A percentile compares a stretch with the other conserved stretches of the same genome.
These are phyloP conservation scores for Pyrenochaeta sp. DNA, from an alignment of 2,329 filamentous ascomycete genomes.

Conservation along the genomic window DNA sequence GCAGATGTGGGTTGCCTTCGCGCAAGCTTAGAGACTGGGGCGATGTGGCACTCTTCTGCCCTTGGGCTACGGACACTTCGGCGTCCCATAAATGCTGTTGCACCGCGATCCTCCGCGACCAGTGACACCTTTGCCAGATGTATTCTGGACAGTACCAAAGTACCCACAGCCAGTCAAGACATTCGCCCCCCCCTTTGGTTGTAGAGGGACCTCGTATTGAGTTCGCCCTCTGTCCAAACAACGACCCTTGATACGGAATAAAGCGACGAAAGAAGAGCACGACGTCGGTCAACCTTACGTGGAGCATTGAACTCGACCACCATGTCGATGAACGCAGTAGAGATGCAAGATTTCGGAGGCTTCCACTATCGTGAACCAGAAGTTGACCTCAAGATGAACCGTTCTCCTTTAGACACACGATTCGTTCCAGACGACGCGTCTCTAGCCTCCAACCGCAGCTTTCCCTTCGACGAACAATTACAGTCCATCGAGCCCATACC, in stretches of 20 bases:
- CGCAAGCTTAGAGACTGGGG: background rate
- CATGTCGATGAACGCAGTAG: slow-evolving; percentile 10
- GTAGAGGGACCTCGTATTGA: background rate
- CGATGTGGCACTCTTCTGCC: background rate
- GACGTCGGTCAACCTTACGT: background rate
- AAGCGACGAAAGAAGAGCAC: background rate
- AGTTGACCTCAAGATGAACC: background rate
- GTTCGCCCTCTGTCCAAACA: background rate
- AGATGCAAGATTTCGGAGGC: slow-evolving; percentile 2
- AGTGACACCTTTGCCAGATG: too few species aligned
- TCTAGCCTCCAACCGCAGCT: slow-evolving; percentile 4
- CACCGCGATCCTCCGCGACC: background rate
- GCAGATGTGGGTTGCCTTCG: background rate
- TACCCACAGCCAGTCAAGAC: background rate
- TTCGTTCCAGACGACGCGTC: slow-evolving; percentile 11
- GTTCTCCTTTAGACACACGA: slow-evolving; percentile 15
- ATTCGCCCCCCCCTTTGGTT: too few species aligned
- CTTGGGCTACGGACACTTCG: background rate
- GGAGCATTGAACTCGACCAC: too few species aligned
- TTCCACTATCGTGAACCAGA: background rate
- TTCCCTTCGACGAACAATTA: slow-evolving; percentile 1
- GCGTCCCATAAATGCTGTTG: background rate
- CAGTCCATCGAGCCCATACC: background rate
- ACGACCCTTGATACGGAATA: background rate
- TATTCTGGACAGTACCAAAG: background rate